A percentile compares a stretch with the other conserved stretches of the same genome.
These are phyloP conservation scores for Curvularia eragrostidis DNA, from an alignment of 2,329 filamentous ascomycete genomes.

Conservation along the genomic window DNA sequence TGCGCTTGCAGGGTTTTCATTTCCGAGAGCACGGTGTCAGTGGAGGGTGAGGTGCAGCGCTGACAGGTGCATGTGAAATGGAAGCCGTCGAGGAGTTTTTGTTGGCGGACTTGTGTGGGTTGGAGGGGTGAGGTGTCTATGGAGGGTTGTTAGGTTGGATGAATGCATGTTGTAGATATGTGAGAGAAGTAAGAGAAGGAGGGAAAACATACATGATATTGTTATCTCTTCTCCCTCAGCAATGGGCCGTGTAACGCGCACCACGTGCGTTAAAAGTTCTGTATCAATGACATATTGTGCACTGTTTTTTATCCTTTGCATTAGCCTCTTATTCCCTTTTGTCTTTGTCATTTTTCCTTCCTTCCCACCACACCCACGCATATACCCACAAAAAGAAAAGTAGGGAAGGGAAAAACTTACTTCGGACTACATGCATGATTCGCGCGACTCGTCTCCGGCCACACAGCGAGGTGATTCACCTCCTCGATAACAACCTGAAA, in stretches of 20 bases:
- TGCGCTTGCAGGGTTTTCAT: conserved; percentile 42
- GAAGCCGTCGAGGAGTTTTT: conserved; percentile 43
- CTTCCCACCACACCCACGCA: neutral
- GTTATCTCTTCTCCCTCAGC: conserved; percentile 50
- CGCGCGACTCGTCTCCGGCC: conserved; percentile 50
- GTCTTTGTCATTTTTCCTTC: no score
- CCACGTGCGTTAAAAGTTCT: conserved; percentile 49
- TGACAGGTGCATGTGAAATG: conserved; percentile 53
- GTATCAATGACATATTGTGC: conserved; percentile 52
- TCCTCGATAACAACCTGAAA: conserved; percentile 41
- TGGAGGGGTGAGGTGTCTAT: conserved; percentile 48
- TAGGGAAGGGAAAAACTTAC: no score
- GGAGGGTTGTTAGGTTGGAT: neutral
- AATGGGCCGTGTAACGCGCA: conserved; percentile 47
- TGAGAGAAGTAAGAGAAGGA: neutral
- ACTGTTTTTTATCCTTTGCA: conserved; percentile 26
- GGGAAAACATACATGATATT: conserved; percentile 45
- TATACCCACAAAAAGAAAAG: no score
- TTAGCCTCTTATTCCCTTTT: neutral
- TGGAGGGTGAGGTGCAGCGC: conserved; percentile 42
- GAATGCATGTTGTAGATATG: no score
- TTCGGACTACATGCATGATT: conserved; percentile 53
- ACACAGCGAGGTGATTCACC: conserved; percentile 44
- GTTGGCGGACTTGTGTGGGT: conserved; percentile 37
- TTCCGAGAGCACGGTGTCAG: conserved; percentile 40